Conservation (phyloP, 1,139 yeast species). For the Yamadazyma dushanensis region DNA sequence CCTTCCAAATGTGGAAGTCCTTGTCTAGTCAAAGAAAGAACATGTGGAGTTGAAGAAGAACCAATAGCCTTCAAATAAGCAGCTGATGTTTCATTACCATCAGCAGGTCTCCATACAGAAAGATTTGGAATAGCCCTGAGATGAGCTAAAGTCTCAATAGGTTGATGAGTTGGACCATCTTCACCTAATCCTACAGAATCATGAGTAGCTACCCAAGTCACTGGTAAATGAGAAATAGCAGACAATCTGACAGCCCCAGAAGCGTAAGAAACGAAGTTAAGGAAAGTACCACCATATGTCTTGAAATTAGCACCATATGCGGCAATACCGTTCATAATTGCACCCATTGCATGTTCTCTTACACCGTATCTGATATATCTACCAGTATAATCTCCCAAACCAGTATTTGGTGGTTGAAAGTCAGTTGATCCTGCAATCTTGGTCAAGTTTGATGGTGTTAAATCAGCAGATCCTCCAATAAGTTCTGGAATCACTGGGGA, state of each 20-base stretch:
- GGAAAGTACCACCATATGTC: conserved; percentile 95
- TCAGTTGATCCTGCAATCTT: conserved; percentile 80
- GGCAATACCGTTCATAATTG: conserved; percentile 94
- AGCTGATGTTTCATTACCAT: conserved; percentile 97
- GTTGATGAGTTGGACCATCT: conserved; percentile 99
- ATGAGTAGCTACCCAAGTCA: conserved; percentile 96
- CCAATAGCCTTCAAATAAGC: conserved; percentile 82
- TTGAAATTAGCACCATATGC: conserved; percentile 91
- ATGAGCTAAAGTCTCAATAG: conserved; percentile 96
- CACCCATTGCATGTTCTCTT: conserved; percentile 99
- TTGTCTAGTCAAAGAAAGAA: conserved; percentile 93
- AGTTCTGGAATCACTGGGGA: conserved; percentile 76
- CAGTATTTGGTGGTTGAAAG: conserved; percentile 85
- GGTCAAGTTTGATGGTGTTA: conserved; percentile 95
- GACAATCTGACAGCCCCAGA: conserved; percentile 95
- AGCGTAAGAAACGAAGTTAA: conserved; percentile 95
- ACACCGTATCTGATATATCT: conserved; percentile 97
- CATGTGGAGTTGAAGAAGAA: conserved; percentile 72
- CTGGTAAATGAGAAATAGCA: conserved; percentile 89
- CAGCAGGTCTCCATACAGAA: conserved; percentile 99
- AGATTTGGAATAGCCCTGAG: conserved; percentile 94
- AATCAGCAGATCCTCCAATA: conserved; percentile 97
- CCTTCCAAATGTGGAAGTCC: conserved; percentile 94
- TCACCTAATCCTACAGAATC: conserved; percentile 98
- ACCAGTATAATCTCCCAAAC: conserved; percentile 83